Evolutionary conservation across 495 filamentous ascomycete genomes (phyloP).

Genomic region (Thermochaetoides thermophila): DNA sequence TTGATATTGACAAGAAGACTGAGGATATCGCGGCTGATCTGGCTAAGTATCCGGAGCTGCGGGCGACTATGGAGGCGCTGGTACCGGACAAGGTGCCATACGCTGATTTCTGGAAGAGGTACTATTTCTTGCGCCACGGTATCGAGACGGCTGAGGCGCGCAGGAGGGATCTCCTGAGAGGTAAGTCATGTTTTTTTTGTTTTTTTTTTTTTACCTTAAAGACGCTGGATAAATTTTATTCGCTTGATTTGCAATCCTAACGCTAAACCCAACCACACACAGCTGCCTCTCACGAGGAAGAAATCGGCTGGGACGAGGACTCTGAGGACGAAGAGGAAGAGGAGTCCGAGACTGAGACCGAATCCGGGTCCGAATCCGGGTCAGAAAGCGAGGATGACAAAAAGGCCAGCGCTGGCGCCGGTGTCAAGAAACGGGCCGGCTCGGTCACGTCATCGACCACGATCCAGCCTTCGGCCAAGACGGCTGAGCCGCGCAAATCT

Average conservation of each 20-base stretch:
- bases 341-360: constrained; percentile 9
- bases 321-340: constrained; percentile 14
- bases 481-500: constrained; percentile 57
- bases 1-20: constrained; percentile 73
- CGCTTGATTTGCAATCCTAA: too few species aligned
- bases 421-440: constrained; percentile 18
- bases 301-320: constrained; percentile 72
- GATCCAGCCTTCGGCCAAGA: constrained; percentile 39
- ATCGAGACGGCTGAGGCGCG: constrained; percentile 92
- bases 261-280: constrained; percentile 22
- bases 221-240: too few species aligned
- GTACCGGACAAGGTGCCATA: constrained; percentile 87
- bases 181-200: too few species aligned
- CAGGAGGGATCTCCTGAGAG: constrained; percentile 80
- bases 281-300: constrained; percentile 53
- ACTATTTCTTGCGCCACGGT: constrained; percentile 88
- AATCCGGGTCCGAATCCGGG: constrained; percentile 9
- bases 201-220: too few species aligned
- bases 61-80: constrained; percentile 85
- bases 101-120: constrained; percentile 79
- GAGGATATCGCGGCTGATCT: constrained; percentile 70
- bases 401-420: constrained; percentile 12
- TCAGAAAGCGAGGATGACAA: constrained; percentile 5
- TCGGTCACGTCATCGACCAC: constrained; percentile 39
- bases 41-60: constrained; percentile 76